Evolutionary conservation across 176 grass and related monocot species (phyloP).

Genomic region (Aegilops bicornis): DNA sequence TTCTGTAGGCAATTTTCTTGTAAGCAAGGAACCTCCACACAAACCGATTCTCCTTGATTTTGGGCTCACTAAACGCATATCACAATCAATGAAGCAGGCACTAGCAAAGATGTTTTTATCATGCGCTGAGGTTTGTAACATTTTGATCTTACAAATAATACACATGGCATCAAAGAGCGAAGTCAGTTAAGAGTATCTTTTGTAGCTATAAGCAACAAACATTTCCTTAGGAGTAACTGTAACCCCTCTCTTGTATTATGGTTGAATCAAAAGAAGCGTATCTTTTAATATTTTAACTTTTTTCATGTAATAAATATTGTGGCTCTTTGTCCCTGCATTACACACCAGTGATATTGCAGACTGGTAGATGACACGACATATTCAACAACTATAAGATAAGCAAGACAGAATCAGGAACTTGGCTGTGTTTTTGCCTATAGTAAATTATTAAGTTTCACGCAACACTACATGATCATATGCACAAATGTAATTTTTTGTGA

Average conservation of each 20-base stretch:
- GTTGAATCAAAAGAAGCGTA: neutral
- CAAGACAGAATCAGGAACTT: neutral
- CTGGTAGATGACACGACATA: slow-evolving; percentile 4
- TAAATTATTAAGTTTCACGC: neutral
- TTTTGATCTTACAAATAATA: slow-evolving; percentile 32
- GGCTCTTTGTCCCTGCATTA: neutral
- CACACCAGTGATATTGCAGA: neutral
- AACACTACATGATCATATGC: neutral
- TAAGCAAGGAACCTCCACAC: slow-evolving; percentile 91
- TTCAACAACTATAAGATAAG: slow-evolving; percentile 22
- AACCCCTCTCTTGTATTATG: neutral
- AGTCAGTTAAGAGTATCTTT: neutral
- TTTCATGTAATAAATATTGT: neutral
- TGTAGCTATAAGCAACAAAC: neutral
- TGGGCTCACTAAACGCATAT: slow-evolving; percentile 90
- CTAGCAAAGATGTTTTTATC: slow-evolving; percentile 98
- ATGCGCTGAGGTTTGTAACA: slow-evolving; percentile 72
- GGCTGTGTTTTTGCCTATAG: neutral
- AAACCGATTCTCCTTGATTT: slow-evolving; percentile 95
- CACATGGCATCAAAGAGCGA: neutral
- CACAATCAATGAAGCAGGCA: slow-evolving; percentile 78
- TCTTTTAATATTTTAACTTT: neutral
- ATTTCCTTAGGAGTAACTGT: neutral
- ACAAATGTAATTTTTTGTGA: neutral
- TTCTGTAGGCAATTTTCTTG: slow-evolving; percentile 90